phyloP scores from a whole-genome alignment of 306 rosid species.

The Lotus japonicus region DNA sequence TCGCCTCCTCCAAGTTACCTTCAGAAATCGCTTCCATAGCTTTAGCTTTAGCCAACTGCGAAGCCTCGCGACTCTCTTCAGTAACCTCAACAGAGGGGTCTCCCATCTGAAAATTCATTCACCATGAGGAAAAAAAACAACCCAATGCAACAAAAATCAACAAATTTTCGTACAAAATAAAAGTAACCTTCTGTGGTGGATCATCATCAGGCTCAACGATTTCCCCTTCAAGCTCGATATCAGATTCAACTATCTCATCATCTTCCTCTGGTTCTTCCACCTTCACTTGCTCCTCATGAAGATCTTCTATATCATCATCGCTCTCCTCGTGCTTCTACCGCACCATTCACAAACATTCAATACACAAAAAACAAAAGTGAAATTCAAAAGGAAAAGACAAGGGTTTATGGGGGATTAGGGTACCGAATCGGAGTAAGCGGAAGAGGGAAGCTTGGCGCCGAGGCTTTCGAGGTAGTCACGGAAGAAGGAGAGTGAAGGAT shows the following conservation, averaged over 20 bases:
- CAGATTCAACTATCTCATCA: conserved; percentile 82
- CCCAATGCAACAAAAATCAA: background rate
- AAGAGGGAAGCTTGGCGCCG: conserved; percentile 56
- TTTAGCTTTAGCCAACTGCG: conserved; percentile 60
- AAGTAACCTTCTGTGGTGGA: conserved; percentile 72
- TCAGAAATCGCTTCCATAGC: conserved; percentile 79
- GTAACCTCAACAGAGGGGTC: conserved; percentile 61
- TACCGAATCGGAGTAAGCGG: conserved; percentile 59
- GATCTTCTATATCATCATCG: conserved; percentile 62
- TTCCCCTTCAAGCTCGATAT: conserved; percentile 81
- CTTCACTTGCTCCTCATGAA: background rate
- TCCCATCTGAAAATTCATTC: conserved; percentile 73
- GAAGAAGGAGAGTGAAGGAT: conserved; percentile 86
- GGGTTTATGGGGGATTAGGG: background rate
- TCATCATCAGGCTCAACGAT: conserved; percentile 71
- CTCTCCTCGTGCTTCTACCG: conserved; percentile 42
- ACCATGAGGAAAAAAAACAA: background rate
- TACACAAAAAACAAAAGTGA: background rate
- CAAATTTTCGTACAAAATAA: background rate
- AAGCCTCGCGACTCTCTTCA: conserved; percentile 72
- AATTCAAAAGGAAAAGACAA: background rate
- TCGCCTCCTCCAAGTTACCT: conserved; percentile 72
- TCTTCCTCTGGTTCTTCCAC: conserved; percentile 32
- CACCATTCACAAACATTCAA: background rate
- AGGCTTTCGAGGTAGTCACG: conserved; percentile 84